Percentiles rank a stretch among this genome's conserved stretches.
Evolutionary conservation across 768 basidiomycete genomes (phyloP).

Genomic region (Holtermannia corniformis): DNA sequence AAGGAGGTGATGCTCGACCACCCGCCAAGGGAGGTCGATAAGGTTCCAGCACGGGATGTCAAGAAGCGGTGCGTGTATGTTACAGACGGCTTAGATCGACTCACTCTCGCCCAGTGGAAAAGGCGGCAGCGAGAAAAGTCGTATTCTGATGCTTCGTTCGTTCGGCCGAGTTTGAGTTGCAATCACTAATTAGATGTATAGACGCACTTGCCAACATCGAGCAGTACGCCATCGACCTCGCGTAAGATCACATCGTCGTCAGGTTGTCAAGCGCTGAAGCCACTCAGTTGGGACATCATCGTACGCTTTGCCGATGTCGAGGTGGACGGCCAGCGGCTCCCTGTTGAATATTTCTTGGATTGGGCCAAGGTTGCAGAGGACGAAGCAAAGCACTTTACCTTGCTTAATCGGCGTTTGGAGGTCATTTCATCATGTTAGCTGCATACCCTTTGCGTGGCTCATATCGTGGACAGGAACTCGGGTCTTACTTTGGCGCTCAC

Average conservation of each 20-base stretch:
- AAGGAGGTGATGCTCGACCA: slow-evolving; percentile 42
- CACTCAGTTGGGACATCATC: slow-evolving; percentile 86
- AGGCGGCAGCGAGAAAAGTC: slow-evolving; percentile 49
- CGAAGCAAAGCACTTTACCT: slow-evolving; percentile 65
- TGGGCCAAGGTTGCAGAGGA: slow-evolving; percentile 77
- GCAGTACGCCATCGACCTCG: slow-evolving; percentile 80
- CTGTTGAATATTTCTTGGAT: slow-evolving; percentile 67
- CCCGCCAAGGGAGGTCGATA: slow-evolving; percentile 54
- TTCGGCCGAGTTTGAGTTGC: not conserved
- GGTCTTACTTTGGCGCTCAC: slow-evolving; percentile 59
- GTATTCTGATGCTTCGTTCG: slow-evolving; percentile 58
- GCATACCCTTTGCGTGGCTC: too few relatives aligned
- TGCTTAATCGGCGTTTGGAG: slow-evolving; percentile 55
- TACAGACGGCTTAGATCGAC: not conserved
- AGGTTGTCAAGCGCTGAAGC: slow-evolving; percentile 42
- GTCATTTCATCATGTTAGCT: slow-evolving; percentile 45
- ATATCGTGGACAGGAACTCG: too few relatives aligned
- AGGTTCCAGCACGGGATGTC: slow-evolving; percentile 54
- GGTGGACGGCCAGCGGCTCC: slow-evolving; percentile 48
- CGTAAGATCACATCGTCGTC: slow-evolving; percentile 44
- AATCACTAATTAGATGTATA: slow-evolving; percentile 2
- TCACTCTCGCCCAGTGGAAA: slow-evolving; percentile 45
- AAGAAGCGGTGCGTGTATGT: slow-evolving; percentile 40
- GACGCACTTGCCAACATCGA: slow-evolving; percentile 74
- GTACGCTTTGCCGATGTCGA: slow-evolving; percentile 55